Base-by-base conservation (phyloP, 345 rosid genomes). In the Eucalyptus brandiana region DNA sequence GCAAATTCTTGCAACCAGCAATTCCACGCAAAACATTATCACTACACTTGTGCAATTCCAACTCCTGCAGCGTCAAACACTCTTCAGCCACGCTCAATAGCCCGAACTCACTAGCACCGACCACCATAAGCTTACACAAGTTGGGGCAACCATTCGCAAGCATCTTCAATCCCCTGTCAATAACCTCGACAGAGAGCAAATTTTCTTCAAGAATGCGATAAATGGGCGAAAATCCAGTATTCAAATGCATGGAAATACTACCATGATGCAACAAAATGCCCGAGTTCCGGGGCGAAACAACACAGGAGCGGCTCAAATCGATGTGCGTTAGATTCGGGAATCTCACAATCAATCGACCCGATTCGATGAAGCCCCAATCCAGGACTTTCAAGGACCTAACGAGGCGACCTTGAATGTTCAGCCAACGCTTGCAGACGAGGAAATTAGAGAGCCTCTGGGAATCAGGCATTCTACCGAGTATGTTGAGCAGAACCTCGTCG, bases 361-460 rank as follows among this genome's bases (percentile, higher is more conserved):
- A 97, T 87, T 89, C 92, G 65, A 97, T 92, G 87, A 97, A 96
- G 4, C 89, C 94, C 99, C 98, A 97, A 87, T 98, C 97, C 32
- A 91, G 90, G 13, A 98, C 91, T 92, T 87, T 95, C 60, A 98
- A 83, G 26, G 95, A 93, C 26, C 93, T 94, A 0, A 96, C 96
- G 28, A 98, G 93, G 18, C 96, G 94, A n/a, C 98, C 98, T 62
- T 96, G 97, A 88, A 97, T 96, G 87, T 90, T 90, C 24, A 93
- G 87, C 99, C 99, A 98, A 87, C 99, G 95, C 90, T 95, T 97
- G 91, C 99, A 96, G n/a, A 96, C 98, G 45, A 95, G 94, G 56
- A 94, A 96, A 62, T 93, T 97, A 62, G 89, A 86, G 87, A 90
- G 90, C 45, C 93, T 91, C 87, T 95, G 98, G 28, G 96, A 94